Percentiles rank a stretch among this genome's conserved stretches.
These are phyloP conservation scores for Neostapfia colusana DNA, from an alignment of 176 grass and related monocot species.

Conservation along the genomic window DNA sequence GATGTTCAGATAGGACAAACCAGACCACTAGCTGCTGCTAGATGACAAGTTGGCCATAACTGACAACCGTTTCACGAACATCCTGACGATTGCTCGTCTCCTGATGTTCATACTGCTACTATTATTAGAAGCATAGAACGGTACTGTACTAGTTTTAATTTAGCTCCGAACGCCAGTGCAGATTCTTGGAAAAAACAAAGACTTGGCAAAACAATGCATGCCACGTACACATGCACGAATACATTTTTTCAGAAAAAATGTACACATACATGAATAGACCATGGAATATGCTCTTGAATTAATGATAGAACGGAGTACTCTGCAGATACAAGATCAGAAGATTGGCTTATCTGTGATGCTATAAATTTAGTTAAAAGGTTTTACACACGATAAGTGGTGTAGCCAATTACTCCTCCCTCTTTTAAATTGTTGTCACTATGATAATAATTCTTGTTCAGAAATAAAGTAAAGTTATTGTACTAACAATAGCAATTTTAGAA, in stretches of 20 bases:
- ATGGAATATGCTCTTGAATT: background rate
- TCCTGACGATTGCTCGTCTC: background rate
- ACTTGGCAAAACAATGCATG: background rate
- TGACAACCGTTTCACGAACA: background rate
- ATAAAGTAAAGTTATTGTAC: no score
- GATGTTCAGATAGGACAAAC: background rate
- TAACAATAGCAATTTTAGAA: no score
- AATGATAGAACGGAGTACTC: background rate
- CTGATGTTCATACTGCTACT: background rate
- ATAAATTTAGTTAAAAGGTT: slow-evolving; percentile 11
- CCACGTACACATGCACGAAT: no score
- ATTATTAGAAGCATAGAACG: background rate
- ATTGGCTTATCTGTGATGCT: background rate
- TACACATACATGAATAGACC: no score
- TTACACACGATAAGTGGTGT: background rate
- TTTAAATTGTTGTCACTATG: no score
- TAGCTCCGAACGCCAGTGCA: no score
- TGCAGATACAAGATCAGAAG: background rate
- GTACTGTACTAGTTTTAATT: no score
- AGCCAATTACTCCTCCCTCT: no score
- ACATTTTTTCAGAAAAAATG: no score
- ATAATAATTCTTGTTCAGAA: no score
- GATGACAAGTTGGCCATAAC: background rate
- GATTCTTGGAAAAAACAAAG: background rate
- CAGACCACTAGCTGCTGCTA: background rate